These are phyloP conservation scores for Corylus americana DNA, from an alignment of 306 rosid genomes.

Conservation along the genomic window DNA sequence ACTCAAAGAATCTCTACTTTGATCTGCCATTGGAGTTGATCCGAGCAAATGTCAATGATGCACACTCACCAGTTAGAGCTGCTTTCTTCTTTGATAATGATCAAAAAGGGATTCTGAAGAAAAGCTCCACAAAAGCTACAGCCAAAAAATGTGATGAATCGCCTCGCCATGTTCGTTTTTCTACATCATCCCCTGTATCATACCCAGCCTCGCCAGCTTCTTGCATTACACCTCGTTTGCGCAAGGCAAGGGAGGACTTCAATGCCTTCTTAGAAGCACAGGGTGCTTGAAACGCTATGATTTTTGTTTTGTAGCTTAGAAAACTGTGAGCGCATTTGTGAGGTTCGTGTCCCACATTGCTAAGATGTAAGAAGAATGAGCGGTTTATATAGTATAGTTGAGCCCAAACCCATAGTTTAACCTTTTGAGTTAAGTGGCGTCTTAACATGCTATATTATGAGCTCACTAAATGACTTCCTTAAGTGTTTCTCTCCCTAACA, in stretches of 20 bases:
- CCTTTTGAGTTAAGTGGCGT: no score
- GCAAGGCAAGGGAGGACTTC: conserved; percentile 71
- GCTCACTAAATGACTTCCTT: no score
- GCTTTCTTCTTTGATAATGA: conserved; percentile 58
- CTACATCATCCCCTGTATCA: conserved; percentile 51
- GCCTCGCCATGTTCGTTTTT: conserved; percentile 66
- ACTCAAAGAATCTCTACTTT: conserved; percentile 51
- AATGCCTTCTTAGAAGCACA: conserved; percentile 77
- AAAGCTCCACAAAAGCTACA: conserved; percentile 36
- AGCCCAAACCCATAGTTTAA: no score
- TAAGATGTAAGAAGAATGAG: no score
- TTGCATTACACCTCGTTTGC: conserved; percentile 69
- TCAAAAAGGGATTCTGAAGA: conserved; percentile 60
- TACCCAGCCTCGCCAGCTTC: conserved; percentile 60
- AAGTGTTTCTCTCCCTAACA: no score
- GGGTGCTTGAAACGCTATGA: conserved; percentile 34
- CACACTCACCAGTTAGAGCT: conserved; percentile 47
- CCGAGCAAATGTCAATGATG: conserved; percentile 44
- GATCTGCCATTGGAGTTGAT: conserved; percentile 83
- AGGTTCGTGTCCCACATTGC: no score
- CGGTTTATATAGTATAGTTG: no score
- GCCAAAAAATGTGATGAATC: conserved; percentile 56
- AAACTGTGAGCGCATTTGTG: no score
- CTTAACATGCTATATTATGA: no score
- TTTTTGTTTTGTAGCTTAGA: neutral